Conservation (phyloP, 768 basidiomycete species). For the Lanmaoa pseudosensibilis region DNA sequence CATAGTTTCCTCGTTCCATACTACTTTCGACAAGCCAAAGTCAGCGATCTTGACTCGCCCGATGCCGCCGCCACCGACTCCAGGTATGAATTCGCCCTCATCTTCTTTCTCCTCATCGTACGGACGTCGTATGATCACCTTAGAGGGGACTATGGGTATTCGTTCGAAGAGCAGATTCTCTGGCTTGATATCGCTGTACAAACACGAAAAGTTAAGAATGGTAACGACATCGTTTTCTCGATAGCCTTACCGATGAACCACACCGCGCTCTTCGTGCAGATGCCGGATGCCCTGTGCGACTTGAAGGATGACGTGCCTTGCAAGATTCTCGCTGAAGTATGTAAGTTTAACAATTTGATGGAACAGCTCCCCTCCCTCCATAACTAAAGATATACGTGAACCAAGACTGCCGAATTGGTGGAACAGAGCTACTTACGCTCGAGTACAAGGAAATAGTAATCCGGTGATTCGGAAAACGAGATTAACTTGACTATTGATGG, state of each 20-base stretch:
- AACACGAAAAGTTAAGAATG: not conserved
- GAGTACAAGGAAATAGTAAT: constrained; percentile 92
- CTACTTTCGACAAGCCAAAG: constrained; percentile 95
- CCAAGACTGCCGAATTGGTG: not conserved
- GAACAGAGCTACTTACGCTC: constrained; percentile 61
- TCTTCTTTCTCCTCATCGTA: constrained; percentile 99
- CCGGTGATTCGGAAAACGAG: constrained; percentile 88
- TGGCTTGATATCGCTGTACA: constrained; percentile 86
- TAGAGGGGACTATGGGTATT: constrained; percentile 89
- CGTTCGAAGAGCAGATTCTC: constrained; percentile 94
- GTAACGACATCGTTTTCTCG: not conserved
- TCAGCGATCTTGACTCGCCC: constrained; percentile 98
- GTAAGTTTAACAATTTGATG: constrained; percentile 99
- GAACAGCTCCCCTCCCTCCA: constrained; percentile 98
- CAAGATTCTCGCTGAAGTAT: constrained; percentile 96
- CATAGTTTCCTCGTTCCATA: constrained; percentile 99
- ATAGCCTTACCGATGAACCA: constrained; percentile 76
- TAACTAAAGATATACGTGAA: constrained; percentile 51
- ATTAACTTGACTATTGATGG: constrained; percentile 90
- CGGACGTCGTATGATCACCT: constrained; percentile 68
- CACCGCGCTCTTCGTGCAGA: constrained; percentile 95
- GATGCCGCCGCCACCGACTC: constrained; percentile 94
- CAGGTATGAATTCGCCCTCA: constrained; percentile 92
- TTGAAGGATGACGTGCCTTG: constrained; percentile 95
- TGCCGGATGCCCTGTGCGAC: constrained; percentile 93